These are phyloP conservation scores for Phaeotremella fagi DNA, from an alignment of 768 basidiomycete species.

Conservation along the genomic window DNA sequence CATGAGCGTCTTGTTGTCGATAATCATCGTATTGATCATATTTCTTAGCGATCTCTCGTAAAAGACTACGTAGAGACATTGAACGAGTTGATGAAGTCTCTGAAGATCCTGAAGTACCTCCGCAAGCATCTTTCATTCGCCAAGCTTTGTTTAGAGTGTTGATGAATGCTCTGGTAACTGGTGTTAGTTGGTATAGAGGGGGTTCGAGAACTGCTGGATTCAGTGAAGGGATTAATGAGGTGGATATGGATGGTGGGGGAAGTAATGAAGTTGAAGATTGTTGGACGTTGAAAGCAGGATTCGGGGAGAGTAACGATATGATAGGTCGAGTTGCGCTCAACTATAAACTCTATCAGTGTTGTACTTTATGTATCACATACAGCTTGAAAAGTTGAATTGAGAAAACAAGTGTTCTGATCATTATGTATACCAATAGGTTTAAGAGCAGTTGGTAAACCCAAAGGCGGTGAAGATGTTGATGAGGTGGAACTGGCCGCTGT, in stretches of 20 bases:
- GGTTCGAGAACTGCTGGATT: slow-evolving; percentile 40
- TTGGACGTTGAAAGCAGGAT: slow-evolving; percentile 22
- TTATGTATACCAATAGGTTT: slow-evolving; percentile 47
- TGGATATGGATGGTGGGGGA: slow-evolving; percentile 20
- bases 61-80: slow-evolving; percentile 50
- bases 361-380: slow-evolving; percentile 40
- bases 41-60: slow-evolving; percentile 69
- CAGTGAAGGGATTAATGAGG: slow-evolving; percentile 36
- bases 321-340: slow-evolving; percentile 49
- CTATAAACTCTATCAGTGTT: slow-evolving; percentile 34
- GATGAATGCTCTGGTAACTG: slow-evolving; percentile 44
- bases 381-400: slow-evolving; percentile 90
- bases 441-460: slow-evolving; percentile 24
- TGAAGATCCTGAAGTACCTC: slow-evolving; percentile 26
- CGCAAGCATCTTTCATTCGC: slow-evolving; percentile 44
- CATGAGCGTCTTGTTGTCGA: slow-evolving; percentile 93
- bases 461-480: neutral
- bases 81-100: slow-evolving; percentile 25
- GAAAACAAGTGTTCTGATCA: slow-evolving; percentile 71
- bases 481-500: neutral
- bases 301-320: slow-evolving; percentile 23
- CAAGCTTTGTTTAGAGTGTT: slow-evolving; percentile 37
- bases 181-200: slow-evolving; percentile 37
- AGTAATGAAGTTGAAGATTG: slow-evolving; percentile 41
- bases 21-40: slow-evolving; percentile 94